Conservation (phyloP, 1,139 yeast species). For the Geotrichum aggregatum region DNA sequence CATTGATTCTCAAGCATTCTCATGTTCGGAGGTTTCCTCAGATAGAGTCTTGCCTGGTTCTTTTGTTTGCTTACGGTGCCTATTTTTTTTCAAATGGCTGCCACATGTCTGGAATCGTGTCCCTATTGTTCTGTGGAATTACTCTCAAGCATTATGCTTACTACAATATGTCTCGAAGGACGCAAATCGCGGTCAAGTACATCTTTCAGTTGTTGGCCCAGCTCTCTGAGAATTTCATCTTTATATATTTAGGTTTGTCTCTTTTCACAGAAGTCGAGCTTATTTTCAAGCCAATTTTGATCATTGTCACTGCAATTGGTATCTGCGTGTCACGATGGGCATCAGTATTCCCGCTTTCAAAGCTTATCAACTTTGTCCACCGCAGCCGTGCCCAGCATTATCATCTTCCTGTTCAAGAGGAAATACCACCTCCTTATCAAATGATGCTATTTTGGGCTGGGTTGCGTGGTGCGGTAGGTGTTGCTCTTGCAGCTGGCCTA, state of each 20-base stretch:
- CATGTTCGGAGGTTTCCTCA: slow-evolving; percentile 92
- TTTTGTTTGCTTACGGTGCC: slow-evolving; percentile 89
- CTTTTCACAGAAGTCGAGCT: slow-evolving; percentile 93
- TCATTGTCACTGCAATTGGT: slow-evolving; percentile 82
- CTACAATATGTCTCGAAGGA: slow-evolving; percentile 93
- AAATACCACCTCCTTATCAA: slow-evolving; percentile 91
- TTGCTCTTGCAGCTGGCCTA: slow-evolving; percentile 94
- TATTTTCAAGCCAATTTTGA: slow-evolving; percentile 87
- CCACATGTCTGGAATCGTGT: slow-evolving; percentile 98
- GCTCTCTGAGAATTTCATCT: slow-evolving; percentile 91
- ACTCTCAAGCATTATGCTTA: slow-evolving; percentile 96
- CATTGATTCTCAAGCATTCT: slow-evolving; percentile 84
- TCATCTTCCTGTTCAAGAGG: slow-evolving; percentile 58
- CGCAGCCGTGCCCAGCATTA: slow-evolving; percentile 47
- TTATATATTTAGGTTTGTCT: slow-evolving; percentile 89
- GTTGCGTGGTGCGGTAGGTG: slow-evolving; percentile 97
- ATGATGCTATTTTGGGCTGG: slow-evolving; percentile 99
- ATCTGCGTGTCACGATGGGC: slow-evolving; percentile 96
- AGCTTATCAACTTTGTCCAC: slow-evolving; percentile 74
- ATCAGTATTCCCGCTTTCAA: slow-evolving; percentile 91
- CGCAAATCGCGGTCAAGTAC: slow-evolving; percentile 94
- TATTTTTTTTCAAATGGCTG: slow-evolving; percentile 98
- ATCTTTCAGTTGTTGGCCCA: slow-evolving; percentile 92
- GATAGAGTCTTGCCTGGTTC: slow-evolving; percentile 88
- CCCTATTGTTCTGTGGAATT: slow-evolving; percentile 90